These are phyloP conservation scores for Leptodontidium sp. DNA, from an alignment of 2,329 filamentous ascomycete genomes.

Conservation along the genomic window DNA sequence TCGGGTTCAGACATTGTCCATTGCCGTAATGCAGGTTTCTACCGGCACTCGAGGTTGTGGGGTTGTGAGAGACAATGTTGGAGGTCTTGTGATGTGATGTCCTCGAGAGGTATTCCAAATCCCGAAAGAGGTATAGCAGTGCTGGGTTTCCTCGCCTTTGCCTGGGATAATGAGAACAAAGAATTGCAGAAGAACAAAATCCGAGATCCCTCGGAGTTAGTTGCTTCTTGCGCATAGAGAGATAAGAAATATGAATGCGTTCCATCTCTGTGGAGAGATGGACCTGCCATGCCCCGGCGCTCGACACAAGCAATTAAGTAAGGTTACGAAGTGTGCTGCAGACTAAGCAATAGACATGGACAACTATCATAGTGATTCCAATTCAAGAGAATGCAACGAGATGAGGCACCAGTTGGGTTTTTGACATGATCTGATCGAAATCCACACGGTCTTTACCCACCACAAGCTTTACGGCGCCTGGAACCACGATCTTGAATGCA, in stretches of 20 bases:
- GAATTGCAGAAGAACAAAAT: not conserved
- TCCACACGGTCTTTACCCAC: not conserved
- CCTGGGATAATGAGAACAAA: not conserved
- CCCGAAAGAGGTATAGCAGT: not conserved
- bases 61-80: not conserved
- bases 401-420: not conserved
- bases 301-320: not conserved
- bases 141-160: not conserved
- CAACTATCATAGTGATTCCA: not conserved
- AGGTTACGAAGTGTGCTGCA: not conserved
- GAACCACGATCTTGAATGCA: not conserved
- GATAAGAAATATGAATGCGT: not conserved
- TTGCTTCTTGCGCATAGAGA: not conserved
- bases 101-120: not conserved
- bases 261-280: not conserved
- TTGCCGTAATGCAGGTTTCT: constrained; percentile 8
- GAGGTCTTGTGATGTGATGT: not conserved
- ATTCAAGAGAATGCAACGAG: not conserved
- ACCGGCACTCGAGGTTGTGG: not conserved
- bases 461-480: not conserved
- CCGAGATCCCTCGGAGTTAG: not conserved
- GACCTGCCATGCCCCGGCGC: not conserved
- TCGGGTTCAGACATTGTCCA: not conserved
- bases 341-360: constrained; percentile 5
- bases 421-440: not conserved